Conservation (phyloP, 169 alveolate species). For the Plasmodium reichenowi region DNA sequence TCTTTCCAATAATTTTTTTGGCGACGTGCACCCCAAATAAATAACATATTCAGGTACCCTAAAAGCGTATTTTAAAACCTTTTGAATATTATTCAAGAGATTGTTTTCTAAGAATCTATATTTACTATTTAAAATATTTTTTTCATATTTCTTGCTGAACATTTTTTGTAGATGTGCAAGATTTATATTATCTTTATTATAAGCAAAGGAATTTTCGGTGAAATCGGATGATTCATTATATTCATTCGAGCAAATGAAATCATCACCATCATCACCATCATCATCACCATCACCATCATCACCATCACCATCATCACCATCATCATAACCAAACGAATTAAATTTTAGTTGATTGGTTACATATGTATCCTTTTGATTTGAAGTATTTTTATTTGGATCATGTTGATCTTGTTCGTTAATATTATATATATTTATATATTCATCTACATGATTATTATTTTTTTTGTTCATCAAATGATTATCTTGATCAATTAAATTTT, state of each 20-base stretch:
- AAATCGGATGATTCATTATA: not conserved
- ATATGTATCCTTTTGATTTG: not conserved
- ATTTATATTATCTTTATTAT: not conserved
- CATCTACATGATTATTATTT: not conserved
- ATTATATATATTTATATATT: not conserved
- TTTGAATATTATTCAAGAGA: slow-evolving; percentile 30
- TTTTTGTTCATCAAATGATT: not conserved
- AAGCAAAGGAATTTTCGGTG: not conserved
- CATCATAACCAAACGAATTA: not conserved
- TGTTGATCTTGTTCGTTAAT: not conserved
- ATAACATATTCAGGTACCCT: slow-evolving; percentile 56
- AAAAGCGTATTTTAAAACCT: slow-evolving; percentile 49
- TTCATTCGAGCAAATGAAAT: no score
- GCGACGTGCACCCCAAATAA: slow-evolving; percentile 12
- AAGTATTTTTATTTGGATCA: not conserved
- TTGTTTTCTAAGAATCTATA: slow-evolving; percentile 25
- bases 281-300: no score
- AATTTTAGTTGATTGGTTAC: not conserved
- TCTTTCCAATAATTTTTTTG: slow-evolving; percentile 3
- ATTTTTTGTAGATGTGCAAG: not conserved
- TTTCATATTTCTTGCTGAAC: slow-evolving; percentile 35
- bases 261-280: no score
- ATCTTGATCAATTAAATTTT: not conserved
- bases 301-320: no score
- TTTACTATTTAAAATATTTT: slow-evolving; percentile 26